Evolutionary conservation across 176 grass and related monocot genomes (phyloP).

Genomic region (Oryza punctata): DNA sequence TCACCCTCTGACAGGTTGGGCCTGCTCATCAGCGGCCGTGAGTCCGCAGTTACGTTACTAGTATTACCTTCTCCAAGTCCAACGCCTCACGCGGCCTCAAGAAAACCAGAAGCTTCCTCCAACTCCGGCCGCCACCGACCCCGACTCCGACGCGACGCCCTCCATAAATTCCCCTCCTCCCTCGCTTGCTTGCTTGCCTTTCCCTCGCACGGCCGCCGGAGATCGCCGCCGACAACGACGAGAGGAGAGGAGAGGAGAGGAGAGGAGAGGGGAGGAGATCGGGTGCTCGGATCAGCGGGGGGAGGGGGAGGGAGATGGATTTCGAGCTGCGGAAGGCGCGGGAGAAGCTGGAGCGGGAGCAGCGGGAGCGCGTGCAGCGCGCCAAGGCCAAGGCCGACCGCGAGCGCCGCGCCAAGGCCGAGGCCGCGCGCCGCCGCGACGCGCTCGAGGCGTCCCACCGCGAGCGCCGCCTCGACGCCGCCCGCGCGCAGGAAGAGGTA

Average conservation of each 20-base stretch:
- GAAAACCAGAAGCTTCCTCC: conserved; percentile 36
- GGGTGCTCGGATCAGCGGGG: not conserved
- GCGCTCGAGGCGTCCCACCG: conserved; percentile 78
- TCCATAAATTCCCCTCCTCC: not conserved
- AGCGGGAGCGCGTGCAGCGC: conserved; percentile 73
- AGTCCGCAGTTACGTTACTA: conserved; percentile 16
- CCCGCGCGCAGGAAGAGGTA: conserved; percentile 68
- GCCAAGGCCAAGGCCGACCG: conserved; percentile 78
- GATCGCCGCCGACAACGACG: not conserved
- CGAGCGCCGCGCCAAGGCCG: conserved; percentile 70
- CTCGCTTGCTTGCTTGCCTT: too few species aligned
- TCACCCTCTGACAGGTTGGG: conserved; percentile 9
- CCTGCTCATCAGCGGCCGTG: conserved; percentile 15
- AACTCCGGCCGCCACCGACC: conserved; percentile 35
- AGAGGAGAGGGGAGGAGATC: not conserved
- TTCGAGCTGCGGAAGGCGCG: conserved; percentile 74
- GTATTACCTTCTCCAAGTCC: not conserved
- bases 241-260: not conserved
- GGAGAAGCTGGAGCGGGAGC: conserved; percentile 86
- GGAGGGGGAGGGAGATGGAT: conserved; percentile 50
- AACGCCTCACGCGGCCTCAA: not conserved
- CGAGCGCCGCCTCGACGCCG: conserved; percentile 74
- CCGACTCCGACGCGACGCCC: not conserved
- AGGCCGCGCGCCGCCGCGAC: conserved; percentile 71
- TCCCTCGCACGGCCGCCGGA: not conserved